Base-by-base conservation (phyloP, 2,329 filamentous ascomycete species). In the Fusarium pseudograminearum region DNA sequence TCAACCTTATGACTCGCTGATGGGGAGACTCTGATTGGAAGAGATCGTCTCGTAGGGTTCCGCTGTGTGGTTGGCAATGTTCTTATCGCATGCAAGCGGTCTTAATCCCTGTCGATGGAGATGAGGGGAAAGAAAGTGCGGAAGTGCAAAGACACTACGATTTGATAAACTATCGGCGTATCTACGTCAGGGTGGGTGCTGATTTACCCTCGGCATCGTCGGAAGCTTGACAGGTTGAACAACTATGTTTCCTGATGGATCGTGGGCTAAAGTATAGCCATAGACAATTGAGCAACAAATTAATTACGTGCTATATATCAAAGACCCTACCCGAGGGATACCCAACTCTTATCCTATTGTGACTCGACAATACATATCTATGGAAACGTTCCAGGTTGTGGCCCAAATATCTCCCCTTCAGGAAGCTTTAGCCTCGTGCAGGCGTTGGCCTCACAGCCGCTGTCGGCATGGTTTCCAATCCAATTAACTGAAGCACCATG, bases 401-500 rank as follows among this genome's bases (percentile, higher is more conserved):
- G 75, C 3, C 76, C 77, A 56, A 80, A 80, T 41, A 71, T 72
- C 24, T 78, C 70, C 24, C 77, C 78, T 18, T 76, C 56, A 0
- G 70, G 24, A 3, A 78, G 55, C 22, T 65, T 57, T 2, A 76
- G 70, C 9, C 65, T 65, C 14, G 77, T 77, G 0, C 73, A 63
- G 10, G 54, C 30, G 4, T 62, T 28, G 3, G 65, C 71, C 41
- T 78, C 77, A 26, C 77, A 78, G 3, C 77, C 77, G 14, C 65
- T 66, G 7, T 62, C 54, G 1, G 69, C 45, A 14, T 70, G 73
- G 61, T 84, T 85, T 3, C 83, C 83, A 78, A 83, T 84, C 83
- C 83, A 85, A 5, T 79, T 62, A 22, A 85, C 57, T 30, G 78
- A 72, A 5, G 78, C 69, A 0, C 74, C 75, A 1, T 73, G 73